These are phyloP conservation scores for Bathelium albidoporum DNA, from an alignment of 495 filamentous ascomycete species.

Conservation along the genomic window DNA sequence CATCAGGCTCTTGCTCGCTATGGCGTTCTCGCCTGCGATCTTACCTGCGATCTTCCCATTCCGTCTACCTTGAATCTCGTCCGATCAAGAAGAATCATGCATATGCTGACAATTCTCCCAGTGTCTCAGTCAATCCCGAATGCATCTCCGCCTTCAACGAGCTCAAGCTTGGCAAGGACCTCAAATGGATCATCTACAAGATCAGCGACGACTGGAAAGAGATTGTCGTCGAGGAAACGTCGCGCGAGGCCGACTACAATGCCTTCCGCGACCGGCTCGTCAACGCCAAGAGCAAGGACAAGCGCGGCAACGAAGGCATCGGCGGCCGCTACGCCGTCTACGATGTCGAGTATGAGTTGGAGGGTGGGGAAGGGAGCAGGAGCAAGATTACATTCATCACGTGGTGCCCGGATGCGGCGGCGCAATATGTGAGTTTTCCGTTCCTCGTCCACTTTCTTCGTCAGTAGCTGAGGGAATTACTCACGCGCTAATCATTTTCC, in stretches of 20 bases:
- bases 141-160: constrained; percentile 81
- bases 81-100: no score
- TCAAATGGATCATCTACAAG: constrained; percentile 97
- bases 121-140: constrained; percentile 67
- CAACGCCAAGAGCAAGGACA: constrained; percentile 46
- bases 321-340: constrained; percentile 85
- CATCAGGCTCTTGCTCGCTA: not conserved
- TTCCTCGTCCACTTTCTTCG: not conserved
- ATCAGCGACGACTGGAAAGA: constrained; percentile 84
- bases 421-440: constrained; percentile 57
- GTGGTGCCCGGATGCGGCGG: constrained; percentile 80
- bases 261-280: constrained; percentile 71
- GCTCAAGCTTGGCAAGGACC: constrained; percentile 76
- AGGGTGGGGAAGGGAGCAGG: constrained; percentile 70
- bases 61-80: not conserved
- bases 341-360: constrained; percentile 77
- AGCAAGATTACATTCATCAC: constrained; percentile 94
- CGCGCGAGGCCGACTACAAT: constrained; percentile 31
- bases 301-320: constrained; percentile 54
- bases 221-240: constrained; percentile 72
- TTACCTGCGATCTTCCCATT: no score
- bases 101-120: constrained; percentile 28
- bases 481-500: not conserved
- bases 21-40: not conserved
- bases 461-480: not conserved